Conservation (phyloP, 768 basidiomycete species). For the Tephrocybe sp. region DNA sequence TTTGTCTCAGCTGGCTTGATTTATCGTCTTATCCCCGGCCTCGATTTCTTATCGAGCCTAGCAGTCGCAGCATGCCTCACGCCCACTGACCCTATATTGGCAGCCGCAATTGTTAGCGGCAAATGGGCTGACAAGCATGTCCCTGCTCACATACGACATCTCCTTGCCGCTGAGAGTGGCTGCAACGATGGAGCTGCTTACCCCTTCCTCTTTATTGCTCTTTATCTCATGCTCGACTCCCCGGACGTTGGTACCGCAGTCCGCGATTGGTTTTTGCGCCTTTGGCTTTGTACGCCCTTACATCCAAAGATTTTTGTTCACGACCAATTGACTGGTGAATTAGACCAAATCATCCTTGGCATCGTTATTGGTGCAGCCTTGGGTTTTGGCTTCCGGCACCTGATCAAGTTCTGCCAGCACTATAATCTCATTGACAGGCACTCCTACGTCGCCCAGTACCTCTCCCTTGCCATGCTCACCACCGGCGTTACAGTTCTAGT, state of each 20-base stretch:
- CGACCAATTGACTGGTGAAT: background rate
- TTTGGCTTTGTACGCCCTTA: conserved; percentile 79
- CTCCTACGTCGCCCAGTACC: conserved; percentile 91
- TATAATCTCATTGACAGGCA: conserved; percentile 89
- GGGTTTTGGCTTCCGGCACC: conserved; percentile 78
- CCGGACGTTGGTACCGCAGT: conserved; percentile 62
- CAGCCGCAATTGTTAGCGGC: conserved; percentile 90
- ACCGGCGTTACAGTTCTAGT: conserved; percentile 84
- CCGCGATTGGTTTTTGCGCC: conserved; percentile 82
- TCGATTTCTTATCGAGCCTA: conserved; percentile 87
- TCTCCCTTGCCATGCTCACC: conserved; percentile 79
- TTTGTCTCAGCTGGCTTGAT: conserved; percentile 90
- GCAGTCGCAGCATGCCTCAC: conserved; percentile 92
- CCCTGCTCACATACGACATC: conserved; percentile 72
- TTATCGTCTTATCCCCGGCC: conserved; percentile 85
- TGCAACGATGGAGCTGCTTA: conserved; percentile 98
- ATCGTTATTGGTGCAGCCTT: conserved; percentile 71
- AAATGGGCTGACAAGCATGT: conserved; percentile 99
- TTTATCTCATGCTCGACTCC: conserved; percentile 79
- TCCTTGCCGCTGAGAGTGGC: conserved; percentile 76
- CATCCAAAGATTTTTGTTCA: conserved; percentile 12
- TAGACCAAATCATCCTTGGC: conserved; percentile 81
- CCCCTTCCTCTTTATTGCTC: conserved; percentile 87
- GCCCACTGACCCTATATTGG: conserved; percentile 93
- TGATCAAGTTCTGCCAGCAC: conserved; percentile 91